Conservation (phyloP, 805 yeast genomes). For the Candida chauliodis region DNA sequence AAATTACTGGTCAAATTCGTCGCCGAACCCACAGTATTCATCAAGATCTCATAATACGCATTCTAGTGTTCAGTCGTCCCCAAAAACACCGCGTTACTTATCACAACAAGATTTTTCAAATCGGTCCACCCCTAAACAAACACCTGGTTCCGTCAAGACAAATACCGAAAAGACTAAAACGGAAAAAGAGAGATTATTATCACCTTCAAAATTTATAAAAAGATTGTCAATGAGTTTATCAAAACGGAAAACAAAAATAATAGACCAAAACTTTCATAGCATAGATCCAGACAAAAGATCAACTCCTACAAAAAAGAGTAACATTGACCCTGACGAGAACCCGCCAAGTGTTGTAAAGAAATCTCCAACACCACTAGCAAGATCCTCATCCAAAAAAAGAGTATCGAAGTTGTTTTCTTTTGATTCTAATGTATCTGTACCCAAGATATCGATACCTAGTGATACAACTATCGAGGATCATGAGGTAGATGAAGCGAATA, state of each 20-base stretch:
- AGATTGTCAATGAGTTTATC: conserved; percentile 4
- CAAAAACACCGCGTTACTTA: too few relatives aligned
- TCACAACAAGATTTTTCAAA: too few relatives aligned
- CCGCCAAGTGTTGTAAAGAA: not conserved
- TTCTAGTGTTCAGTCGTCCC: too few relatives aligned
- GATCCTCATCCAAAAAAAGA: conserved; percentile 4
- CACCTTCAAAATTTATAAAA: conserved; percentile 5
- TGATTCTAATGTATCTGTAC: not conserved
- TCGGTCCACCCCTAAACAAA: not conserved
- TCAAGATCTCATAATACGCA: too few relatives aligned
- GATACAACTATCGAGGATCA: not conserved
- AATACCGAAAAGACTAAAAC: not conserved
- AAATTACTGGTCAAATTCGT: not conserved
- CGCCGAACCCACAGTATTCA: not conserved
- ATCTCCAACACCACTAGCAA: conserved; percentile 1
- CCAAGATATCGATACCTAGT: not conserved
- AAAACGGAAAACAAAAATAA: not conserved
- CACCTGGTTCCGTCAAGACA: not conserved
- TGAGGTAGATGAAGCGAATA: not conserved
- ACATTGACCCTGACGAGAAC: conserved; percentile 4
- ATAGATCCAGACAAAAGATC: not conserved
- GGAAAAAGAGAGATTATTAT: not conserved
- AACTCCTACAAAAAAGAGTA: conserved; percentile 1
- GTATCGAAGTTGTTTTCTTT: conserved; percentile 1
- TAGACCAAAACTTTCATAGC: not conserved